These are phyloP conservation scores for Trichoderma afroharzianum DNA, from an alignment of 2,329 filamentous ascomycete genomes.

Conservation along the genomic window DNA sequence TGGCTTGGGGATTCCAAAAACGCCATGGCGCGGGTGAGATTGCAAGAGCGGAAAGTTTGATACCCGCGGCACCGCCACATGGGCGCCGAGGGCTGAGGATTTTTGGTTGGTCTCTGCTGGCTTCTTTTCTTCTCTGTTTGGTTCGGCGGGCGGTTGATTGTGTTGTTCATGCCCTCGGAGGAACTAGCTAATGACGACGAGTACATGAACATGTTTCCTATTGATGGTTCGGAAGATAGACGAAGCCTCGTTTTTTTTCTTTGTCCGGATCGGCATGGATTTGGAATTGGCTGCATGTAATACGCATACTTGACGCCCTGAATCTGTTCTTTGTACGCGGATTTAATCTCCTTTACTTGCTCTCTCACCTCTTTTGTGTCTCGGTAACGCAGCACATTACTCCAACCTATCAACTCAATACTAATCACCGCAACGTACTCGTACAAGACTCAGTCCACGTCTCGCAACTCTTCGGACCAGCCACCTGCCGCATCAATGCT, in stretches of 20 bases:
- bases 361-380: not conserved
- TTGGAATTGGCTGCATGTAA: not conserved
- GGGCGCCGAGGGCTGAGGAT: not conserved
- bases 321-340: not conserved
- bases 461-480: not conserved
- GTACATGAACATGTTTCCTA: not conserved
- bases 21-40: not conserved
- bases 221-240: not conserved
- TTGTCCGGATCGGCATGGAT: not conserved
- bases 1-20: not conserved
- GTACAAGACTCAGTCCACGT: not conserved
- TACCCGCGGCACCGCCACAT: slow-evolving; percentile 8
- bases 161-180: not conserved
- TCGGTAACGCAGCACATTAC: not conserved
- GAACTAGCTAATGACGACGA: not conserved
- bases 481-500: not conserved
- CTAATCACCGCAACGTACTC: not conserved
- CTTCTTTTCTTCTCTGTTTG: not conserved
- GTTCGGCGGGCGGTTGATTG: not conserved
- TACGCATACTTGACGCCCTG: not conserved
- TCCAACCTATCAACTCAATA: not conserved
- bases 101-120: not conserved
- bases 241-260: not conserved
- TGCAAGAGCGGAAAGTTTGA: not conserved
- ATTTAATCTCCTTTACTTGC: not conserved